Evolutionary conservation across 2,329 filamentous ascomycete species (phyloP).

Genomic region (Stagonosporopsis tanaceti): DNA sequence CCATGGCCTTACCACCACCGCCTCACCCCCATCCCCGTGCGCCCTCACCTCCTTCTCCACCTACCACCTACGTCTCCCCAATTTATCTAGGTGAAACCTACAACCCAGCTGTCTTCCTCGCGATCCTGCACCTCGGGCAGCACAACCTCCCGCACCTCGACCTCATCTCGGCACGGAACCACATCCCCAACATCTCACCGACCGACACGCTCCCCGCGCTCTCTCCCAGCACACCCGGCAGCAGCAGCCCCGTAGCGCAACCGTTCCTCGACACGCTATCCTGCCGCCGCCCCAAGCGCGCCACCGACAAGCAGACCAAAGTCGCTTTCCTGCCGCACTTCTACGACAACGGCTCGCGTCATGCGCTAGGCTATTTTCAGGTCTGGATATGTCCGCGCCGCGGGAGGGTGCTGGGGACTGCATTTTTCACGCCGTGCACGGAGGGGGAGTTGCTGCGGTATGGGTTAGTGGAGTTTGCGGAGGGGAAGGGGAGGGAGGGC

Average conservation of each 20-base stretch:
- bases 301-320: not conserved
- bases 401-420: not conserved
- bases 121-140: conserved; percentile 32
- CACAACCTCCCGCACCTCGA: conserved; percentile 28
- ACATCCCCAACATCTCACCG: conserved; percentile 30
- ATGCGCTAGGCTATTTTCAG: conserved; percentile 26
- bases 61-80: not conserved
- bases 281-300: not conserved
- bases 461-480: conserved; percentile 14
- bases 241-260: not conserved
- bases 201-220: conserved; percentile 13
- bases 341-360: conserved; percentile 16
- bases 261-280: not conserved
- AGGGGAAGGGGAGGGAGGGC: not conserved
- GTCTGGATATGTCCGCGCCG: not conserved
- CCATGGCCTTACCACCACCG: not conserved
- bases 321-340: conserved; percentile 30
- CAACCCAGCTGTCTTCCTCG: conserved; percentile 30
- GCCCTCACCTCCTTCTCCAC: not conserved
- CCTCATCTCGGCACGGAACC: conserved; percentile 26
- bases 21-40: not conserved
- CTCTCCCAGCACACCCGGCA: not conserved
- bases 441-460: conserved; percentile 11
- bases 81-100: conserved; percentile 29
- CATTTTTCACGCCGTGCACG: conserved; percentile 24